These are phyloP conservation scores for Cytospora chrysosperma DNA, from an alignment of 2,329 filamentous ascomycete genomes.

Conservation along the genomic window DNA sequence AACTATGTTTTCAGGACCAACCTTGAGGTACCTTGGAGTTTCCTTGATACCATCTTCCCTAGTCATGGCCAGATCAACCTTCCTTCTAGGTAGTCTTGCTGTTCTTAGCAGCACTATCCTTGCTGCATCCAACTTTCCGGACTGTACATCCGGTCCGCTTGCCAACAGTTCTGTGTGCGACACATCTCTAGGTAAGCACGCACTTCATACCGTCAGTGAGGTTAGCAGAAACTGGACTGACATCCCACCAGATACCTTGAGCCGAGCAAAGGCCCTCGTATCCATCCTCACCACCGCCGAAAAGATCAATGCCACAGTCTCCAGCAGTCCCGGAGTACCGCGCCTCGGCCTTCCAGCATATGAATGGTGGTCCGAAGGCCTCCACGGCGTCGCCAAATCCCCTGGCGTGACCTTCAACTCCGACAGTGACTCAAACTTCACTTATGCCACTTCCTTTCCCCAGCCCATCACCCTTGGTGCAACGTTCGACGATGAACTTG, in stretches of 20 bases:
- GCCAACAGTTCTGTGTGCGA: slow-evolving; percentile 21
- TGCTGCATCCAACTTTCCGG: slow-evolving; percentile 18
- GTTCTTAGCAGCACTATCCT: neutral
- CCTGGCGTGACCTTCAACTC: slow-evolving; percentile 48
- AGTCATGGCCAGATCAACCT: slow-evolving; percentile 1
- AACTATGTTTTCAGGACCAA: too few species aligned
- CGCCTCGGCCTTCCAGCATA: slow-evolving; percentile 58
- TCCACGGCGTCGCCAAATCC: slow-evolving; percentile 59
- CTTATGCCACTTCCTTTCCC: slow-evolving; percentile 64
- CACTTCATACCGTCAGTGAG: too few species aligned
- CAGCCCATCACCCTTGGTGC: slow-evolving; percentile 62
- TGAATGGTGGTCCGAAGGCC: slow-evolving; percentile 61
- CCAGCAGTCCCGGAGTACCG: slow-evolving; percentile 45
- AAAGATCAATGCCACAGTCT: slow-evolving; percentile 24
- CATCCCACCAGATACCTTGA: slow-evolving; percentile 1
- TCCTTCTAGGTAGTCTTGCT: slow-evolving; percentile 1
- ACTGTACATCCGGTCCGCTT: slow-evolving; percentile 19
- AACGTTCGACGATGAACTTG: slow-evolving; percentile 62
- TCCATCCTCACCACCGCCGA: slow-evolving; percentile 17
- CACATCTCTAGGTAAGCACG: slow-evolving; percentile 16
- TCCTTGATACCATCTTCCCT: neutral
- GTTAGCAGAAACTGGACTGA: neutral
- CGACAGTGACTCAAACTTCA: slow-evolving; percentile 47
- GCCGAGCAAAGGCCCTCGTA: slow-evolving; percentile 19
- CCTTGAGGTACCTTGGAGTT: too few species aligned